Conservation (phyloP, 1,284 basidiomycete genomes). For the Moesziomyces antarcticus region DNA sequence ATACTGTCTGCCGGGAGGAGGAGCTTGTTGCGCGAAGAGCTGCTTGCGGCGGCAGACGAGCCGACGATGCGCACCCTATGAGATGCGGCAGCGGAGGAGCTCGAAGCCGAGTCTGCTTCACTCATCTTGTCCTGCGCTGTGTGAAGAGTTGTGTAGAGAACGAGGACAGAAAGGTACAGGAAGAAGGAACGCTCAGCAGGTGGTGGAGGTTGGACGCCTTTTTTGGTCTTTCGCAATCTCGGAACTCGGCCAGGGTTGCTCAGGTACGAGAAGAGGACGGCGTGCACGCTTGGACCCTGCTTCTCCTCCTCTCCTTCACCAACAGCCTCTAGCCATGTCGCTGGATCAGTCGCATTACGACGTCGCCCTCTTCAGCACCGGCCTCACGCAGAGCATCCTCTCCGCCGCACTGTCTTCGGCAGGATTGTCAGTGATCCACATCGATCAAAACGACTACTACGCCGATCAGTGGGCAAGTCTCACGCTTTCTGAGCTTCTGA, state of each 20-base stretch:
- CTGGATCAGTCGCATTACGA: slow-evolving; percentile 74
- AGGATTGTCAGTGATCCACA: slow-evolving; percentile 85
- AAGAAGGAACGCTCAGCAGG: neutral
- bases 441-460: slow-evolving; percentile 87
- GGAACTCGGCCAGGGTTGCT: slow-evolving; percentile 12
- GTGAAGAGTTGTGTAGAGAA: neutral
- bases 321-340: slow-evolving; percentile 26
- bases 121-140: slow-evolving; percentile 1
- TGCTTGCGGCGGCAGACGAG: slow-evolving; percentile 24
- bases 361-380: slow-evolving; percentile 85
- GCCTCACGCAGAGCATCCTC: slow-evolving; percentile 74
- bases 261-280: no score
- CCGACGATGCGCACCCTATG: slow-evolving; percentile 21
- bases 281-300: slow-evolving; percentile 9
- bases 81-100: no score
- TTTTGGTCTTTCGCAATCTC: slow-evolving; percentile 1
- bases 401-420: slow-evolving; percentile 79
- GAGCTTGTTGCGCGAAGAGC: slow-evolving; percentile 26
- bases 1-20: slow-evolving; percentile 37
- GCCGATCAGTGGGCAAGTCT: slow-evolving; percentile 85
- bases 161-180: neutral
- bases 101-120: no score
- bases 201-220: slow-evolving; percentile 4
- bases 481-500: slow-evolving; percentile 80
- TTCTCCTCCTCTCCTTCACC: neutral